Evolutionary conservation across 352 stramenopile genomes (phyloP).

Genomic region (Phytopythium vexans): DNA sequence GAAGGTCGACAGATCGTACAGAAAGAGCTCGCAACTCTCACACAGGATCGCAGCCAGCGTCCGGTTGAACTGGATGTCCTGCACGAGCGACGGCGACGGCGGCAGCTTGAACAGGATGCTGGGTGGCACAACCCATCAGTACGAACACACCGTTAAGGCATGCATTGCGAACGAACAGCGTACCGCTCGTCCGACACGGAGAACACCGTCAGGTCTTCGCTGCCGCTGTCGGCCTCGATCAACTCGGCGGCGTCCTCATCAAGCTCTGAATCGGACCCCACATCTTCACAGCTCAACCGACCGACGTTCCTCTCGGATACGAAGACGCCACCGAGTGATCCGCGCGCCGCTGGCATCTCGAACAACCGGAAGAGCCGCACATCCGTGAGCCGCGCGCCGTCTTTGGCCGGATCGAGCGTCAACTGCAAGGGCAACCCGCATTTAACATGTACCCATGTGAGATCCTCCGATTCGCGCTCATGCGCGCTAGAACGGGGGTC

Average conservation of each 20-base stretch:
- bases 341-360: slow-evolving; percentile 15
- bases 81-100: slow-evolving; percentile 54
- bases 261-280: slow-evolving; percentile 22
- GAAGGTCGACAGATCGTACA: slow-evolving; percentile 58
- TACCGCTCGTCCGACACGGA: slow-evolving; percentile 50
- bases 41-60: slow-evolving; percentile 56
- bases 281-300: not conserved
- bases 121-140: not conserved
- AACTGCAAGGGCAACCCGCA: slow-evolving; percentile 27
- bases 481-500: not conserved
- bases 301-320: slow-evolving; percentile 31
- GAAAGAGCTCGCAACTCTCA: slow-evolving; percentile 61
- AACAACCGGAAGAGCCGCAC: slow-evolving; percentile 70
- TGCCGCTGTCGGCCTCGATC: slow-evolving; percentile 23
- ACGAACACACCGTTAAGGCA: not conserved
- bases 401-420: slow-evolving; percentile 35
- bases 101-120: slow-evolving; percentile 45
- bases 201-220: slow-evolving; percentile 51
- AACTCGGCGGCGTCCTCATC: slow-evolving; percentile 38
- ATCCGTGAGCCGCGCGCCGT: slow-evolving; percentile 30
- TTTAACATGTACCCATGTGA: not conserved
- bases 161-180: not conserved
- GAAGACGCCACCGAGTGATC: slow-evolving; percentile 40
- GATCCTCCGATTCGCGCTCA: not conserved
- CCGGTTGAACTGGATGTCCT: slow-evolving; percentile 67